Conservation (phyloP, 2,329 filamentous ascomycete genomes). For the Hypoxylon sp. region DNA sequence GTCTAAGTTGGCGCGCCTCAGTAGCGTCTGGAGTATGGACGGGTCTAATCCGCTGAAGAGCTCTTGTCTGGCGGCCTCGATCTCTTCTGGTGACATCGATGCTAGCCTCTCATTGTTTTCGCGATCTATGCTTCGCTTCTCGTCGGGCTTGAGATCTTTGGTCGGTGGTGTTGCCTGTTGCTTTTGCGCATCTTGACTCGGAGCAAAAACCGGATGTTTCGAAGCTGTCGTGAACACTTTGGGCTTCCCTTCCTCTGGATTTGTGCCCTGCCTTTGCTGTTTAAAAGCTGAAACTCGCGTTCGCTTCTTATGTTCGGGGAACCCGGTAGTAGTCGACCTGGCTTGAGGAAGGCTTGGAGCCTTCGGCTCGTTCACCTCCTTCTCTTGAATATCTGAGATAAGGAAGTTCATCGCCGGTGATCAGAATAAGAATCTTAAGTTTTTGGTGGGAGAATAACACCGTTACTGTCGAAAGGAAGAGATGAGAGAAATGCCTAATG, state of each 20-base stretch:
- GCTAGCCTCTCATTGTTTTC: slow-evolving; percentile 84
- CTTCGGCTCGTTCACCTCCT: slow-evolving; percentile 70
- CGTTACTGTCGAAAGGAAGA: background rate
- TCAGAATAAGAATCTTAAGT: background rate
- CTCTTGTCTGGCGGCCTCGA: slow-evolving; percentile 83
- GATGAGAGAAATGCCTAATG: background rate
- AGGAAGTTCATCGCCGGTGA: slow-evolving; percentile 54
- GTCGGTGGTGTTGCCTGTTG: slow-evolving; percentile 20
- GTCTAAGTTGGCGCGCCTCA: slow-evolving; percentile 83
- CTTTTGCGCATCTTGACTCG: slow-evolving; percentile 43
- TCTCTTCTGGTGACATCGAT: slow-evolving; percentile 85
- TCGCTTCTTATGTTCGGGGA: slow-evolving; percentile 90
- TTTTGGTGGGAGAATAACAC: slow-evolving; percentile 18
- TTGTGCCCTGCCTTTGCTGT: slow-evolving; percentile 67
- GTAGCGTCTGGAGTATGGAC: slow-evolving; percentile 80
- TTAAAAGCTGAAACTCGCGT: slow-evolving; percentile 83
- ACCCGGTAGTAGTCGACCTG: slow-evolving; percentile 75
- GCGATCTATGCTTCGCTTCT: slow-evolving; percentile 81
- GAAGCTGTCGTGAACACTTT: slow-evolving; percentile 43
- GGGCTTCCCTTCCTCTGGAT: slow-evolving; percentile 48
- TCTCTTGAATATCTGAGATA: slow-evolving; percentile 85
- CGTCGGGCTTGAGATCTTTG: slow-evolving; percentile 63
- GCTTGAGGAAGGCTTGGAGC: slow-evolving; percentile 74
- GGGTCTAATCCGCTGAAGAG: slow-evolving; percentile 84
- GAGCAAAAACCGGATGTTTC: slow-evolving; percentile 44